Conservation (phyloP, 2,329 filamentous ascomycete species). For the Epichloe sibirici region DNA sequence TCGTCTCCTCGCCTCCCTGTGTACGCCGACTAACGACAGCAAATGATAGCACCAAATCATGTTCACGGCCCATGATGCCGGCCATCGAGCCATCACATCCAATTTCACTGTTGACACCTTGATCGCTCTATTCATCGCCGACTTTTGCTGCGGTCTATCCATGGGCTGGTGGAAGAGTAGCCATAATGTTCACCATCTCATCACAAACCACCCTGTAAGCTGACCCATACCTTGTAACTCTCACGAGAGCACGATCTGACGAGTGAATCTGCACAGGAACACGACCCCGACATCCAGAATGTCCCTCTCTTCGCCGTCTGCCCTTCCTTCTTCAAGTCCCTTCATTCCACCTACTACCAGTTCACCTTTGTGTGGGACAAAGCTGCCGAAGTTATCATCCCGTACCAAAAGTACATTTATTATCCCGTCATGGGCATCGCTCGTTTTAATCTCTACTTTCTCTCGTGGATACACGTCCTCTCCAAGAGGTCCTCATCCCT, state of each 20-base stretch:
- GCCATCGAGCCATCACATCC: conserved; percentile 49
- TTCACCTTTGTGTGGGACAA: conserved; percentile 52
- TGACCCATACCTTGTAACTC: too few species aligned
- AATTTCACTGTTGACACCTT: conserved; percentile 46
- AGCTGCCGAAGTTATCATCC: conserved; percentile 44
- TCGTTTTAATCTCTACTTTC: conserved; percentile 60
- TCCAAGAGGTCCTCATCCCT: conserved; percentile 41
- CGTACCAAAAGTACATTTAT: conserved; percentile 54
- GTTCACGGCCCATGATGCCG: conserved; percentile 55
- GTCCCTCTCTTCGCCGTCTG: conserved; percentile 57
- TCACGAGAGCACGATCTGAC: background rate
- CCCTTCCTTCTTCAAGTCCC: conserved; percentile 49
- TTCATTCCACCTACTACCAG: conserved; percentile 56
- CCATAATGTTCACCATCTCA: conserved; percentile 56
- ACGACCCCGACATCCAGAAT: conserved; percentile 52
- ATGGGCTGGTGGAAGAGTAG: conserved; percentile 61
- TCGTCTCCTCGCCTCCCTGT: too few species aligned
- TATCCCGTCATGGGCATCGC: conserved; percentile 56
- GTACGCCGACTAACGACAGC: conserved; percentile 8
- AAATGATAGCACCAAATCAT: conserved; percentile 48
- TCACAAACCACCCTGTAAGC: conserved; percentile 47
- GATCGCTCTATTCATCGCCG: conserved; percentile 50
- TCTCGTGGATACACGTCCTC: conserved; percentile 55
- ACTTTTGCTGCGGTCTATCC: conserved; percentile 53
- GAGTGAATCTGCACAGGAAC: conserved; percentile 24